Conservation (phyloP, 179 eudicot genomes). For the Gypsophila paniculata region DNA sequence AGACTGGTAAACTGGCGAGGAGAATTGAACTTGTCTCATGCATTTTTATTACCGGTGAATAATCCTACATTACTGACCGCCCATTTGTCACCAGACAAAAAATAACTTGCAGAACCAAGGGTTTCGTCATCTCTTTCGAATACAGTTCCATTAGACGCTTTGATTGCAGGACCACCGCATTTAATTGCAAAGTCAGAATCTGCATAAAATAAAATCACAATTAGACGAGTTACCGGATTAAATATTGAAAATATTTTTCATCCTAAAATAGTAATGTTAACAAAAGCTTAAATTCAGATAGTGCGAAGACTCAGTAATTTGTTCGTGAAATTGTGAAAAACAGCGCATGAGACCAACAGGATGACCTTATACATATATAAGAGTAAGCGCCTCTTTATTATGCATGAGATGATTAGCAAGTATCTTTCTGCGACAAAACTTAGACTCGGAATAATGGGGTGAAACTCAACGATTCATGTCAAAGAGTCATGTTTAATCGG, state of each 20-base stretch:
- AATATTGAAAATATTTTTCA: no score
- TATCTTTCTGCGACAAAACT: no score
- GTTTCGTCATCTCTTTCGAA: conserved; percentile 54
- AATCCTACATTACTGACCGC: conserved; percentile 74
- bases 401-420: neutral
- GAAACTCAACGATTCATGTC: neutral
- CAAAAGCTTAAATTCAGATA: no score
- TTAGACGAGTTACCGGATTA: neutral
- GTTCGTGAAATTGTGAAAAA: no score
- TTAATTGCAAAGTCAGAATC: conserved; percentile 72
- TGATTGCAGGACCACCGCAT: conserved; percentile 69
- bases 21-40: conserved; percentile 28
- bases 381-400: neutral
- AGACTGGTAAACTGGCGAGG: conserved; percentile 40
- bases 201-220: conserved; percentile 28
- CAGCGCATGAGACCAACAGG: neutral
- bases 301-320: no score
- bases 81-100: conserved; percentile 51
- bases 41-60: conserved; percentile 34
- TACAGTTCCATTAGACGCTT: conserved; percentile 30
- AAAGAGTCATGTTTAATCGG: neutral
- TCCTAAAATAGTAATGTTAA: no score
- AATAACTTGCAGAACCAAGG: conserved; percentile 67
- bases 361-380: neutral
- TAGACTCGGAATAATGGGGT: neutral